phyloP scores from a whole-genome alignment of 2,329 filamentous ascomycete species.

The Penicillium sp. region DNA sequence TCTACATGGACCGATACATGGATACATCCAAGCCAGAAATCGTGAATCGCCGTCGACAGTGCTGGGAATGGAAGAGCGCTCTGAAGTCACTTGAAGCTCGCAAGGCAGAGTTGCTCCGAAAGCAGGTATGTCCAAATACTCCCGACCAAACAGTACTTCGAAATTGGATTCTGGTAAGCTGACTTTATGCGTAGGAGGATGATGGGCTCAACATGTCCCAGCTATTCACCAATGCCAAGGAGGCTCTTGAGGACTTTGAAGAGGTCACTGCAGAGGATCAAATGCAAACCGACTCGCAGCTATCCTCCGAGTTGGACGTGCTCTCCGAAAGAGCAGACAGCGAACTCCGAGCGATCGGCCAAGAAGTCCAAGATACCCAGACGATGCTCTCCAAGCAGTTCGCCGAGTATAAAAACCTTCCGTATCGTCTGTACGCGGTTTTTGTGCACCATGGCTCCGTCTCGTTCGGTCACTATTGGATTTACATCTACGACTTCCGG shows the following conservation, averaged over 20 bases:
- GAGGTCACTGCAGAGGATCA: conserved; percentile 33
- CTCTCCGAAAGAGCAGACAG: conserved; percentile 46
- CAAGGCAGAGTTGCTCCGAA: conserved; percentile 43
- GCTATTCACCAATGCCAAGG: conserved; percentile 29
- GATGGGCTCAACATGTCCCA: not conserved
- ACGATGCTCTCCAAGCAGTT: conserved; percentile 59
- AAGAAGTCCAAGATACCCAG: conserved; percentile 51
- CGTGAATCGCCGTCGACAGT: conserved; percentile 63
- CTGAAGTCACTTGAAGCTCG: conserved; percentile 56
- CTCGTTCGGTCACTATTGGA: conserved; percentile 87
- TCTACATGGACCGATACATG: conserved; percentile 89
- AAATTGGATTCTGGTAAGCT: not conserved
- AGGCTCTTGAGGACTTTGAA: conserved; percentile 46
- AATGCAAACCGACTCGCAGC: conserved; percentile 38
- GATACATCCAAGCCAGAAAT: conserved; percentile 59
- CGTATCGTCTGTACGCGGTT: conserved; percentile 84
- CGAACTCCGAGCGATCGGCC: conserved; percentile 47
- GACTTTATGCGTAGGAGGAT: conserved; percentile 17
- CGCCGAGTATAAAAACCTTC: conserved; percentile 60
- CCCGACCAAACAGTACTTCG: not conserved
- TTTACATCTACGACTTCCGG: conserved; percentile 90
- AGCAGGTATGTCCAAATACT: conserved; percentile 23
- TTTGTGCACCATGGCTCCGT: conserved; percentile 77
- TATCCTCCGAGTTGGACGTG: conserved; percentile 45
- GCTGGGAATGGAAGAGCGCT: conserved; percentile 71